These are phyloP conservation scores for Cucumis variabilis DNA, from an alignment of 331 rosid species.

Conservation along the genomic window DNA sequence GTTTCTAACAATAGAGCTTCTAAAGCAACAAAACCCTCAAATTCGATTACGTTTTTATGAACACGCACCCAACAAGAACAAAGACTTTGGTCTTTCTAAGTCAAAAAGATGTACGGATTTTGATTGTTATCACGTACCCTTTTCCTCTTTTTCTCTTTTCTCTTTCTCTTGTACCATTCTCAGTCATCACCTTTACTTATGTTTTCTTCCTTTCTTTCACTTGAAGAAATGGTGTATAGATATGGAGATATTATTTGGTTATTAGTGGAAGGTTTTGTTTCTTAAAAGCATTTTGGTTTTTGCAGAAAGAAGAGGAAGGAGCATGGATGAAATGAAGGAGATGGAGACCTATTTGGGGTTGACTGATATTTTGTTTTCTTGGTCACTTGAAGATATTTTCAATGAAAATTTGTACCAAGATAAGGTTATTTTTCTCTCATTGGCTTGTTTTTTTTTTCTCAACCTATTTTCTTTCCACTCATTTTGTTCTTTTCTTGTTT, in stretches of 20 bases:
- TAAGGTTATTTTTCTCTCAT: conserved; percentile 28
- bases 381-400: conserved; percentile 35
- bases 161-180: neutral
- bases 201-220: neutral
- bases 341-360: neutral
- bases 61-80: neutral
- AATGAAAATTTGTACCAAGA: conserved; percentile 33
- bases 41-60: neutral
- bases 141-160: neutral
- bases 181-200: neutral
- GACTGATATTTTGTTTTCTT: conserved; percentile 35
- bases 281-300: neutral
- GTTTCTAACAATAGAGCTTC: neutral
- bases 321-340: neutral
- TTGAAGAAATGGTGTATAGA: neutral
- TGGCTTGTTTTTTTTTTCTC: neutral
- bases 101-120: neutral
- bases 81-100: neutral
- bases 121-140: neutral
- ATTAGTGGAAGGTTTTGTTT: neutral
- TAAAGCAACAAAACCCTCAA: neutral
- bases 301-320: neutral
- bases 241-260: neutral
- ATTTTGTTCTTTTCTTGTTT: neutral
- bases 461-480: neutral